These are phyloP conservation scores for Nymphaea thermarum DNA, from an alignment of 164 flowering plant genomes.

Conservation along the genomic window DNA sequence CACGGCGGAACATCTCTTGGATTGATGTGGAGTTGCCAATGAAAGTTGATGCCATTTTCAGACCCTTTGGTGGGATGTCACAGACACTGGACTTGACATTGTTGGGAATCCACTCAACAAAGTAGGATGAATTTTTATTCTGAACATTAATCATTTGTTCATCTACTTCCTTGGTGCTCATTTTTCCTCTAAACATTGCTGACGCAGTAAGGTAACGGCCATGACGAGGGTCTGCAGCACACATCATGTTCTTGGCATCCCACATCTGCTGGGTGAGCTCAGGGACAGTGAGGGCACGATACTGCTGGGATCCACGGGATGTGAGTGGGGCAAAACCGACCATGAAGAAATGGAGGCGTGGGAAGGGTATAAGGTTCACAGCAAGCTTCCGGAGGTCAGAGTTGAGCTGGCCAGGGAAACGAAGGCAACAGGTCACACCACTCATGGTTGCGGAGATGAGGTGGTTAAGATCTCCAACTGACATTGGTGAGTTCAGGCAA, in stretches of 20 bases:
- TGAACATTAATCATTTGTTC: conserved; percentile 2
- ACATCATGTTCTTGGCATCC: conserved; percentile 4
- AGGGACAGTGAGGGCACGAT: not conserved
- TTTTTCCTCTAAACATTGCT: not conserved
- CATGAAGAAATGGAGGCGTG: not conserved
- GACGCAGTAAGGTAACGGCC: conserved; percentile 1
- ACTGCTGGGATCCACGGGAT: not conserved
- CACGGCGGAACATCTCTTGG: not conserved
- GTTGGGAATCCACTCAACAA: not conserved
- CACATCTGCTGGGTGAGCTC: conserved; percentile 1
- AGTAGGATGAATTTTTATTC: not conserved
- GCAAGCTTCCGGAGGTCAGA: no score
- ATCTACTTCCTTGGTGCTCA: not conserved
- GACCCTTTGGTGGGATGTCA: conserved; percentile 1
- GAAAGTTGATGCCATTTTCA: not conserved
- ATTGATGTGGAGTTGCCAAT: conserved; percentile 1
- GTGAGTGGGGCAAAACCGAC: not conserved
- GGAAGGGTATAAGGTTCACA: no score
- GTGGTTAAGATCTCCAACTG: no score
- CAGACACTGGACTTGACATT: conserved; percentile 1
- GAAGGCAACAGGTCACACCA: no score
- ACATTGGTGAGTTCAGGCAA: not conserved
- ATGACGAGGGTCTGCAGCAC: conserved; percentile 1
- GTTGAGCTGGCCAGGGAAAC: no score
- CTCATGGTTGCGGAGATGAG: no score